Percentiles rank a stretch among this genome's conserved stretches.
phyloP scores from a whole-genome alignment of 306 rosid species.

The Fragaria vesca region DNA sequence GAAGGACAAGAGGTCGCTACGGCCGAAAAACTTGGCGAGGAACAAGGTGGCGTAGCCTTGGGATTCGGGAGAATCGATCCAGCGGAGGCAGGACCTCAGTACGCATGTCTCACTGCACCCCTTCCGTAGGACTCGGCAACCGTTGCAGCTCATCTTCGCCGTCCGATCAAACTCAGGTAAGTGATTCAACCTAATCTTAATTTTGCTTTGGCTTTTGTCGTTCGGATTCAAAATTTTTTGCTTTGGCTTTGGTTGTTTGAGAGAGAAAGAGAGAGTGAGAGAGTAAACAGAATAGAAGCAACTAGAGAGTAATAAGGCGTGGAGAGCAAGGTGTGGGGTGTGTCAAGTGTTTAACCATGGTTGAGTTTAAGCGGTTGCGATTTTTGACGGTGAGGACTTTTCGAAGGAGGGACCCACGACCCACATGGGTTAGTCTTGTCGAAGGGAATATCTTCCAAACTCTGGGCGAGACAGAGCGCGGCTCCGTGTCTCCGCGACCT shows the following conservation, averaged over 20 bases:
- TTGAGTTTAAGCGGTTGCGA: conserved; percentile 8
- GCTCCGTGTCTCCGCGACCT: conserved; percentile 65
- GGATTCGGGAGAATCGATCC: conserved; percentile 57
- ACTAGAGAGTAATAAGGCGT: neutral
- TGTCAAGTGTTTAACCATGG: neutral
- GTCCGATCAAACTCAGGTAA: neutral
- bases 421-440: neutral
- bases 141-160: conserved; percentile 69
- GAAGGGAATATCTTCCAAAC: conserved; percentile 48
- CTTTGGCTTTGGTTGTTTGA: neutral
- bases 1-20: conserved; percentile 60
- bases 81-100: conserved; percentile 52
- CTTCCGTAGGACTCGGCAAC: conserved; percentile 69
- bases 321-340: conserved; percentile 25
- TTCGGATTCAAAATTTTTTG: too few relatives aligned
- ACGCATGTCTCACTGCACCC: conserved; percentile 60
- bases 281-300: neutral
- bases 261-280: neutral
- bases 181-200: neutral
- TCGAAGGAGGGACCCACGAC: neutral
- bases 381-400: conserved; percentile 23
- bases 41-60: conserved; percentile 69
- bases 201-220: neutral
- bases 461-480: conserved; percentile 63
- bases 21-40: conserved; percentile 78